Conservation (phyloP, 495 filamentous ascomycete genomes). For the Amphirosellinia nigrospora region DNA sequence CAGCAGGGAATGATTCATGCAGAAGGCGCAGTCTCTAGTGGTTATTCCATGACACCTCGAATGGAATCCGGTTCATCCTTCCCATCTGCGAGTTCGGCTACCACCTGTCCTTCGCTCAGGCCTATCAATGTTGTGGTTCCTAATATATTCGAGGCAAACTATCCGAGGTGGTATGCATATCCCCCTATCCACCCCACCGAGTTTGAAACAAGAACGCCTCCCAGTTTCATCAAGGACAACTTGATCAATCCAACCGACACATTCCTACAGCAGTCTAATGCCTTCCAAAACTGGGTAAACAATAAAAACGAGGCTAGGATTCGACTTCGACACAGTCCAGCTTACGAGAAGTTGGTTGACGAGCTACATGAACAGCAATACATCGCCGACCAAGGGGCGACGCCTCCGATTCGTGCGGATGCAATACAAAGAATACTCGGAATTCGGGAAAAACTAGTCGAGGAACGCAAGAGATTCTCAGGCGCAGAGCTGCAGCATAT, state of each 20-base stretch:
- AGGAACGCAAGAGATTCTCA: conserved; percentile 1
- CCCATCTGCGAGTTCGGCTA: not conserved
- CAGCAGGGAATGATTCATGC: not conserved
- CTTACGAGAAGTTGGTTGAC: conserved; percentile 3
- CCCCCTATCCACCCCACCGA: conserved; percentile 17
- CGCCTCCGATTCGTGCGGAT: not conserved
- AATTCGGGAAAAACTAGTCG: conserved; percentile 10
- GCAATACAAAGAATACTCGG: not conserved
- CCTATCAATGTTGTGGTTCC: not conserved
- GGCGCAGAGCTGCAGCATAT: conserved; percentile 19
- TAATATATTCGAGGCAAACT: conserved; percentile 18
- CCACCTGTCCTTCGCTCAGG: not conserved
- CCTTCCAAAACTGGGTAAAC: conserved; percentile 28
- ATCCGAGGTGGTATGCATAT: conserved; percentile 19
- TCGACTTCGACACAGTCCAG: conserved; percentile 1
- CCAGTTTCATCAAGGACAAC: not conserved
- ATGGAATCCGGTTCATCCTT: not conserved
- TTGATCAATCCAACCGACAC: conserved; percentile 7
- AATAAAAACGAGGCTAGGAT: conserved; percentile 22
- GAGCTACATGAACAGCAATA: conserved; percentile 1
- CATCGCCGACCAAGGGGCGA: conserved; percentile 3
- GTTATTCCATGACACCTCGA: not conserved
- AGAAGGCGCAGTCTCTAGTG: not conserved
- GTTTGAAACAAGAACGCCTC: conserved; percentile 20
- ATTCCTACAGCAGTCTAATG: conserved; percentile 28